phyloP scores from a whole-genome alignment of 2,329 filamentous ascomycete genomes.

The Scopulariopsis brevicaulis region DNA sequence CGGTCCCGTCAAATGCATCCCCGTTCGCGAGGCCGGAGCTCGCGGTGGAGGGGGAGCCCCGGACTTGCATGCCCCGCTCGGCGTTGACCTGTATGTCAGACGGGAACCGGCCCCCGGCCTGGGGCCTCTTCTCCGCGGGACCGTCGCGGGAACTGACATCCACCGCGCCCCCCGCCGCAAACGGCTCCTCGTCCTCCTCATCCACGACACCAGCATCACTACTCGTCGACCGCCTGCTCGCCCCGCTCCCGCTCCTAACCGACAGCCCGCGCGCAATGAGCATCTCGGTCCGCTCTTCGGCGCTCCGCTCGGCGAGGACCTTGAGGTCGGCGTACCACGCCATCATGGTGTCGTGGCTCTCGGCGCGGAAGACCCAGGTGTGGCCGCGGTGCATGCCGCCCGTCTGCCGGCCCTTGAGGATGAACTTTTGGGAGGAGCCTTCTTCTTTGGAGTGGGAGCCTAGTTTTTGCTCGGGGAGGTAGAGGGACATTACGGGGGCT shows the following conservation, averaged over 20 bases:
- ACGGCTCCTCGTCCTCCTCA: constrained; percentile 55
- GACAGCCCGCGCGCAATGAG: constrained; percentile 69
- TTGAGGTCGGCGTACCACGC: constrained; percentile 95
- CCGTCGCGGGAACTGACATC: constrained; percentile 32
- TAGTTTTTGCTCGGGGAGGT: constrained; percentile 87
- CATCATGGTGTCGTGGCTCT: constrained; percentile 86
- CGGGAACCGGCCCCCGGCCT: constrained; percentile 93
- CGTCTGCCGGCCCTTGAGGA: constrained; percentile 91
- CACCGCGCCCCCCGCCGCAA: constrained; percentile 37
- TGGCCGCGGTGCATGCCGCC: constrained; percentile 80
- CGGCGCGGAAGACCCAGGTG: constrained; percentile 61
- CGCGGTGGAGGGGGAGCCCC: constrained; percentile 71
- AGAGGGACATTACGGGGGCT: constrained; percentile 90
- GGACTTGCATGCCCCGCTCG: constrained; percentile 64
- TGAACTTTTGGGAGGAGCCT: constrained; percentile 91
- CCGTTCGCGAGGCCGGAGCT: constrained; percentile 40
- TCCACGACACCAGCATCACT: constrained; percentile 73
- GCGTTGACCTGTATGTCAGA: constrained; percentile 80
- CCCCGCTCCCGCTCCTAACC: constrained; percentile 58
- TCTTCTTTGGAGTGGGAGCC: constrained; percentile 77
- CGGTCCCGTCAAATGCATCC: neutral
- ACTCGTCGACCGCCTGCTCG: constrained; percentile 49
- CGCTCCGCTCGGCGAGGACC: constrained; percentile 73
- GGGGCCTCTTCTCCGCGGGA: constrained; percentile 44
- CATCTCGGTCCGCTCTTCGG: constrained; percentile 68